Percentiles rank a stretch among this genome's conserved stretches.
Conservation (phyloP, 306 rosid genomes). For the Cicer chorassanicum region DNA sequence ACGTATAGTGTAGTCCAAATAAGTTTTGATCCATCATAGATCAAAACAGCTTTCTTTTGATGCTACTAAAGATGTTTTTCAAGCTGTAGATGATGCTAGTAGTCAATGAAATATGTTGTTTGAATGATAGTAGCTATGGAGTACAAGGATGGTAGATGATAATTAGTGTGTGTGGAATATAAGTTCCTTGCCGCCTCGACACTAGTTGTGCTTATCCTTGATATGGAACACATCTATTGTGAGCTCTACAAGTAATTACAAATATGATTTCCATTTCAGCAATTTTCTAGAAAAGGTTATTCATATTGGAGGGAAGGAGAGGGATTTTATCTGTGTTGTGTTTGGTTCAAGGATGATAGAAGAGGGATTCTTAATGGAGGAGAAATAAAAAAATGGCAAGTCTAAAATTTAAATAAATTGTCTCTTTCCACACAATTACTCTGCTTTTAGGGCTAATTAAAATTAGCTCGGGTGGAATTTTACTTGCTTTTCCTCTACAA, state of each 20-base stretch:
- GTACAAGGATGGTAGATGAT: not conserved
- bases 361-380: no score
- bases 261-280: not conserved
- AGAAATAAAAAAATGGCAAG: no score
- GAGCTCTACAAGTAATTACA: not conserved
- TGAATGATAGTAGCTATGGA: conserved; percentile 4
- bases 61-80: not conserved
- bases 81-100: conserved; percentile 27
- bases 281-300: not conserved
- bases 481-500: no score
- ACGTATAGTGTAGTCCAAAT: not conserved
- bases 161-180: not conserved
- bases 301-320: no score
- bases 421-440: no score
- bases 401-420: no score
- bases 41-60: not conserved
- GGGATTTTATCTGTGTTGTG: no score
- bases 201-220: conserved; percentile 1
- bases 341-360: no score
- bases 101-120: not conserved
- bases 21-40: not conserved
- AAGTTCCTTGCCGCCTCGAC: not conserved
- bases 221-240: not conserved
- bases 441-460: no score
- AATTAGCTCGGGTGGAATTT: no score